A percentile compares a stretch with the other conserved stretches of the same genome.
Conservation (phyloP, 2,329 filamentous ascomycete genomes). For the Cylindrodendrum hubeiense region DNA sequence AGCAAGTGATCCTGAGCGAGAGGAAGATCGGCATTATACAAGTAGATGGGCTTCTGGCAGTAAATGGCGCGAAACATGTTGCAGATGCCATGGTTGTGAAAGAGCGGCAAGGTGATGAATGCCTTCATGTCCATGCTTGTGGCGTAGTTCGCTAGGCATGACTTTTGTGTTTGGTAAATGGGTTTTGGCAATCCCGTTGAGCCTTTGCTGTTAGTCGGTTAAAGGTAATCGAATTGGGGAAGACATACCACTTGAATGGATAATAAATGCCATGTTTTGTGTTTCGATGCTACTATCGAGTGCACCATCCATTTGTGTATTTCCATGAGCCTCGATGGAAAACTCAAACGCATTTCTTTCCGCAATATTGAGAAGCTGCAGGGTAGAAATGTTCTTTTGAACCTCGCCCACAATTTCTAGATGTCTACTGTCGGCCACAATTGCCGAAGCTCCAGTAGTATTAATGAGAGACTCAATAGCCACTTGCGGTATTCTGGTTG, state of each 20-base stretch:
- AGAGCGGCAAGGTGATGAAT: constrained; percentile 69
- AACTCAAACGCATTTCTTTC: constrained; percentile 45
- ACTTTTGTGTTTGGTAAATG: constrained; percentile 67
- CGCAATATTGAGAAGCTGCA: constrained; percentile 45
- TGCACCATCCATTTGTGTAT: constrained; percentile 43
- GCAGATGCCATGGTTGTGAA: constrained; percentile 69
- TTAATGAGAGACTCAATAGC: constrained; percentile 48
- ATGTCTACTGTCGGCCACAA: constrained; percentile 44
- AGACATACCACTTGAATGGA: constrained; percentile 48
- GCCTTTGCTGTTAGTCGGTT: constrained; percentile 48
- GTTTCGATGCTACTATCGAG: constrained; percentile 34
- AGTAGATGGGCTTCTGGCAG: constrained; percentile 60
- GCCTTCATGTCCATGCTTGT: constrained; percentile 54
- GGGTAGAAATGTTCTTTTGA: constrained; percentile 24
- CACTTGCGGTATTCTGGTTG: constrained; percentile 49
- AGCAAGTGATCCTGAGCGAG: constrained; percentile 63
- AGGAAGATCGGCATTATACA: constrained; percentile 68
- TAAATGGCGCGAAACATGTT: constrained; percentile 66
- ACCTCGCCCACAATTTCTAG: constrained; percentile 35
- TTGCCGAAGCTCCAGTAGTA: constrained; percentile 39
- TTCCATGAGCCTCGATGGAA: constrained; percentile 44
- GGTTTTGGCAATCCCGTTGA: constrained; percentile 73
- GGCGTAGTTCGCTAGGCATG: constrained; percentile 62
- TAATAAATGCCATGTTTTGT: constrained; percentile 47
- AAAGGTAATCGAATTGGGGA: constrained; percentile 43